Base-by-base conservation (phyloP, 1,284 basidiomycete genomes). In the Austroboletus niveus region DNA sequence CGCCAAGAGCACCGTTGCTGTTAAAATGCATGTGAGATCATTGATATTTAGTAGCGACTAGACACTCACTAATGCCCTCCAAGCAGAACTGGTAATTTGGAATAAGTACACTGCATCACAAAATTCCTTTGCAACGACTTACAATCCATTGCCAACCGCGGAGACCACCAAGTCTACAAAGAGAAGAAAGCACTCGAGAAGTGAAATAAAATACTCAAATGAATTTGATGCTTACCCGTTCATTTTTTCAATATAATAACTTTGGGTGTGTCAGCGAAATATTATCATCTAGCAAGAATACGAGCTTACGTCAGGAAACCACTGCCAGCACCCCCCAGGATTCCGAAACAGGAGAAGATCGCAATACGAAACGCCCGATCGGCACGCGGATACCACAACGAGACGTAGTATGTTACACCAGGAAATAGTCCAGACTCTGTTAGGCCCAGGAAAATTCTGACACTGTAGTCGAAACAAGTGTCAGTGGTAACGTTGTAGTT, bases 121-220 rank as follows among this genome's bases (percentile, higher is more conserved):
- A 1, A 15, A 32, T 7, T 15, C 10, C 12, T 22, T n/a, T 1
- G 12, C 42, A 15, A 9, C 8, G 7, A 62, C 76, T 70, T 53
- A 78, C 76, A 45, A 78, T 77, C 76, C 76, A 78, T 39, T 72
- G 69, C 73, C 72, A 72, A 10, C 70, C 72, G 50, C 59, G 72
- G 17, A 72, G 59, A 27, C 72, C 70, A 8, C 63, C 72, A 52
- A 82, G 24, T 4, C 58, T 59, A 32, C 31, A 27, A 39, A 7
- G 39, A 9, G 15, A 49, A 44, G 41, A 22, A 9, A 35, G 34
- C 20, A 1, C 32, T 38, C n/a, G 20, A 15, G 24, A 3, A n/a
- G 38, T 14, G 35, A 43, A 45, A 30, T 27, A 22, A 38, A 22
- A 17, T 5, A 24, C 27, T 39, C 27, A 30, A 32, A 0, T 6